phyloP scores from a whole-genome alignment of 2,329 filamentous ascomycete species.

The Ceratocystis cubensis region DNA sequence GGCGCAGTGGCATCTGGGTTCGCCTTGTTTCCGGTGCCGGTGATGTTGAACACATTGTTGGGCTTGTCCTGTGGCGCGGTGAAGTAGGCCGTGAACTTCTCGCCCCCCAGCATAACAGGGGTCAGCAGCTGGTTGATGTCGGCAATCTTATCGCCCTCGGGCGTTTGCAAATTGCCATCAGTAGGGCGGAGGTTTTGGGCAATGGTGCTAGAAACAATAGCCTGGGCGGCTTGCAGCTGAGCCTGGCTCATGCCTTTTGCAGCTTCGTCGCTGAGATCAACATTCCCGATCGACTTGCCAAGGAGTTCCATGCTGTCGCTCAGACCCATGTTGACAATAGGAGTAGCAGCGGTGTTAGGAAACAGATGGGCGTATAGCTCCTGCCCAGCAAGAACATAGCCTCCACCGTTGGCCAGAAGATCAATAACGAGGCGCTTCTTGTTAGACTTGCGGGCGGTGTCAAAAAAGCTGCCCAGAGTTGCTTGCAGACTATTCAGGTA shows the following conservation, averaged over 20 bases:
- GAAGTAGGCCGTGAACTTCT: conserved; percentile 38
- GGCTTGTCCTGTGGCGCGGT: conserved; percentile 31
- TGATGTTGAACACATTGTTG: conserved; percentile 31
- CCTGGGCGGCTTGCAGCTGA: conserved; percentile 34
- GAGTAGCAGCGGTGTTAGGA: conserved; percentile 37
- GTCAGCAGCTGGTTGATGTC: conserved; percentile 27
- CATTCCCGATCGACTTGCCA: conserved; percentile 28
- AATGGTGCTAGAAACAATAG: conserved; percentile 35
- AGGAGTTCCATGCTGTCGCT: conserved; percentile 36
- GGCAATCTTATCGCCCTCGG: conserved; percentile 27
- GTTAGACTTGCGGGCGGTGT: conserved; percentile 31
- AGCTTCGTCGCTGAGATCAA: conserved; percentile 24
- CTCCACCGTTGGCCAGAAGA: conserved; percentile 45
- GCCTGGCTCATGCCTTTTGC: conserved; percentile 29
- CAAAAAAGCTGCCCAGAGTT: conserved; percentile 26
- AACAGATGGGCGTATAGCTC: conserved; percentile 49
- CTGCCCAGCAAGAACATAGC: conserved; percentile 46
- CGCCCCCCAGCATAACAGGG: conserved; percentile 31
- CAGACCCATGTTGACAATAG: conserved; percentile 39
- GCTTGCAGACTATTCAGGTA: conserved; percentile 27
- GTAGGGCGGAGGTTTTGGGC: conserved; percentile 32
- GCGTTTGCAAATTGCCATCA: conserved; percentile 36
- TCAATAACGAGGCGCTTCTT: conserved; percentile 51
- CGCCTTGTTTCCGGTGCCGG: conserved; percentile 31
- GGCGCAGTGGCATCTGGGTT: conserved; percentile 32